These are phyloP conservation scores for Metschnikowia hibisci DNA, from an alignment of 805 yeast species.

Conservation along the genomic window DNA sequence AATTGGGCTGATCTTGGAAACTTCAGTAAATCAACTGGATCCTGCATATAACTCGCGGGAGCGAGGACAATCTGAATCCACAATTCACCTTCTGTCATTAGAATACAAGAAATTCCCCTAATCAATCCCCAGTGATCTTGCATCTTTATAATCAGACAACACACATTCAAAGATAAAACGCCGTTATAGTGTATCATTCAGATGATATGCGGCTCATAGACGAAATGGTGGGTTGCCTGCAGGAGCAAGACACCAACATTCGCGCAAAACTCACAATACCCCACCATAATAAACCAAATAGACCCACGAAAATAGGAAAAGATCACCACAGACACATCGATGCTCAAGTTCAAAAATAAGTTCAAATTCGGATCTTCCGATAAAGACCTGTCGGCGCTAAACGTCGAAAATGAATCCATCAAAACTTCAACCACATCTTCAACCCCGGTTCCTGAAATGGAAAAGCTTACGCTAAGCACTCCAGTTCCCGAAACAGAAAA, in stretches of 20 bases:
- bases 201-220: no score
- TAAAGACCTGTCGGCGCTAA: constrained; percentile 9
- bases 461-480: constrained; percentile 6
- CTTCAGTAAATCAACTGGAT: no score
- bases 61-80: no score
- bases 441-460: constrained; percentile 3
- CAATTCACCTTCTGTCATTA: no score
- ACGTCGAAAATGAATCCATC: neutral
- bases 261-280: neutral
- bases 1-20: no score
- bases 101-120: no score
- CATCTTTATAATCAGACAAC: no score
- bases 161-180: no score
- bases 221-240: no score
- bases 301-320: neutral
- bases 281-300: neutral
- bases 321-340: constrained; percentile 1
- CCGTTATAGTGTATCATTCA: no score
- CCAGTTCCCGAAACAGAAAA: constrained; percentile 12
- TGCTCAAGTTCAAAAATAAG: constrained; percentile 32
- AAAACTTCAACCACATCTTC: constrained; percentile 1
- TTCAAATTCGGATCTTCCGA: constrained; percentile 24
- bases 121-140: no score
- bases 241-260: neutral
- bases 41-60: no score